Base-by-base conservation (phyloP, 169 alveolate species). In the Toxoplasma gondii region DNA sequence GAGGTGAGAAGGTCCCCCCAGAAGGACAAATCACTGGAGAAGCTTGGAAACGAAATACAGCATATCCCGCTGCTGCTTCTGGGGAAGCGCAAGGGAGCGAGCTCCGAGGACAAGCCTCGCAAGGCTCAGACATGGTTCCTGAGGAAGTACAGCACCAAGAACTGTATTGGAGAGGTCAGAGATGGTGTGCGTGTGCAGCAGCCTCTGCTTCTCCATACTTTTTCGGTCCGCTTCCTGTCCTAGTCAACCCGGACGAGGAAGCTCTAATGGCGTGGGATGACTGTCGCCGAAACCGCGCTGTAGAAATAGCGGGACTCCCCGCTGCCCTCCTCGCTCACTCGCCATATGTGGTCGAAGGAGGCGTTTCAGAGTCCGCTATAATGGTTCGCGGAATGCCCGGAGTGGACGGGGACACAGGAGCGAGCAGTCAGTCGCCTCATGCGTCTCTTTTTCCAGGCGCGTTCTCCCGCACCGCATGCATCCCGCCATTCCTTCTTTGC, bases 201-300 rank as follows among this genome's bases (percentile, higher is more conserved):
- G 83, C 90, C 36, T 86, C 49, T 49, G 58, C 44, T 31, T 82
- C 69, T 36, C 92, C 93, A 44, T 70, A 80, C 41, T 43, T 27
- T 44, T 16, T 34, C 74, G 80, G 93, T 82, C 90, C 92, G 41
- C 88, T 74, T 12, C 95, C 95, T 17, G 81, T 83, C 41, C 95
- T 93, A 10, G 93, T 93, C n/a, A 88, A 78, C 27, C 95, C 95
- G 24, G 95, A 91, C 17, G 95, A 93, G 83, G 88, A 82, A n/a
- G 90, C 69, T n/a, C 49, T 93, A 24, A 45, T 93, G 44, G 84
- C 93, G 17, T 93, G 95, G 95, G 95, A 93, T 54, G 95, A 93
- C 44, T 86, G 78, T 69, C 92, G 95, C 41, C 45, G 90, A 86
- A 83, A 44, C 29, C 88, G 92, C 10, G 84, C 93, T 58, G 58